phyloP scores from a whole-genome alignment of 2,329 filamentous ascomycete species.

The Phyllosticta capitalensis region DNA sequence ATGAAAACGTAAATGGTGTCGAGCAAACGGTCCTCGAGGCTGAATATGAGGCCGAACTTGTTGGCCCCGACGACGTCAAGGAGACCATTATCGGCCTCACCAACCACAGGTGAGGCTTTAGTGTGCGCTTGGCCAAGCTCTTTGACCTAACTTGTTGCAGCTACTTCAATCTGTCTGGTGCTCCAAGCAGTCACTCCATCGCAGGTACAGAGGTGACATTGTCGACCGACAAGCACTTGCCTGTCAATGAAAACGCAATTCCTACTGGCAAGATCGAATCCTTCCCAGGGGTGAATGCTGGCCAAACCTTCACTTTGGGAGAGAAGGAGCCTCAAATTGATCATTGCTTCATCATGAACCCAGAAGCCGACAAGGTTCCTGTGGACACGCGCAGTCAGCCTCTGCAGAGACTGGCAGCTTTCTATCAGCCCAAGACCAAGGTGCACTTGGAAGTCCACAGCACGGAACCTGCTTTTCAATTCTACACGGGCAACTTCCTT shows the following conservation, averaged over 20 bases:
- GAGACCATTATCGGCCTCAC: conserved; percentile 91
- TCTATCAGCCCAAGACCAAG: conserved; percentile 62
- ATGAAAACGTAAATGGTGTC: conserved; percentile 51
- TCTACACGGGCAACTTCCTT: conserved; percentile 85
- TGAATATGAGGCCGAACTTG: conserved; percentile 81
- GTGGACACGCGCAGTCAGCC: conserved; percentile 46
- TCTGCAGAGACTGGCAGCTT: conserved; percentile 58
- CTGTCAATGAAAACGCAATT: conserved; percentile 63
- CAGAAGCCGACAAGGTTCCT: conserved; percentile 35
- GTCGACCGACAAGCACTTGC: conserved; percentile 56
- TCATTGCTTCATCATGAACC: conserved; percentile 77
- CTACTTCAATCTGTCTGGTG: conserved; percentile 58
- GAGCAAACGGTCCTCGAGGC: conserved; percentile 66
- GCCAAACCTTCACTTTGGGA: conserved; percentile 63
- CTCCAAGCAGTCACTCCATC: conserved; percentile 45
- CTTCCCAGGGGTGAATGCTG: conserved; percentile 56
- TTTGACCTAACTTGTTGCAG: conserved; percentile 30
- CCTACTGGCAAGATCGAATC: conserved; percentile 58
- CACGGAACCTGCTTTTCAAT: conserved; percentile 94
- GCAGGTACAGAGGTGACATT: conserved; percentile 53
- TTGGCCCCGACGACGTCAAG: conserved; percentile 59
- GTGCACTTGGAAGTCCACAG: conserved; percentile 79
- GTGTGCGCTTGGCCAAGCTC: background rate
- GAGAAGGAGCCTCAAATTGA: conserved; percentile 66
- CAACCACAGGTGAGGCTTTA: conserved; percentile 70